These are phyloP conservation scores for Phellopilus nigrolimitatus DNA, from an alignment of 1,284 basidiomycete genomes.

Conservation along the genomic window DNA sequence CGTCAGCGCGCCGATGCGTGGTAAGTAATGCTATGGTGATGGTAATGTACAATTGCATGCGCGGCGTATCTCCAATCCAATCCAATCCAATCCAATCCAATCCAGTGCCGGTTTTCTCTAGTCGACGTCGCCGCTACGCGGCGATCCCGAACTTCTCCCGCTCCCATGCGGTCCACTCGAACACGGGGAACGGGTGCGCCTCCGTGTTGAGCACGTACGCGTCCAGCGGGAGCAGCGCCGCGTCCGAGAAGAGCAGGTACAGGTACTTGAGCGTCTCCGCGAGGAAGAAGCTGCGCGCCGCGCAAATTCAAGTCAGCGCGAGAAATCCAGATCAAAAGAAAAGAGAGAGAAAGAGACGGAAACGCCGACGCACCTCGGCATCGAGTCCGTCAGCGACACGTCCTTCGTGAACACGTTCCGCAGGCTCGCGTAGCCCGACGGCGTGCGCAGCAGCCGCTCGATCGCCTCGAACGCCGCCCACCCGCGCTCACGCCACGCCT, in stretches of 20 bases:
- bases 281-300: constrained; percentile 70
- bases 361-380: too few relatives aligned
- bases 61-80: neutral
- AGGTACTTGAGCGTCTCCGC: constrained; percentile 63
- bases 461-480: constrained; percentile 74
- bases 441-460: constrained; percentile 50
- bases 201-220: constrained; percentile 86
- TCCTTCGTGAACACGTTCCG: constrained; percentile 40
- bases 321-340: neutral
- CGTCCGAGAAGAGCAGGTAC: constrained; percentile 38
- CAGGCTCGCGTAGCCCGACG: constrained; percentile 56
- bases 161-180: constrained; percentile 55
- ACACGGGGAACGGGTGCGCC: constrained; percentile 75
- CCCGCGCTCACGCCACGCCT: constrained; percentile 69
- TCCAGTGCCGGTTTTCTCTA: too few relatives aligned
- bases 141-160: constrained; percentile 34
- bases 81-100: neutral
- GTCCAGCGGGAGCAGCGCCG: constrained; percentile 52
- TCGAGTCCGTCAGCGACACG: constrained; percentile 42
- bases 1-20: too few relatives aligned
- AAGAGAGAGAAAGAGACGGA: constrained; percentile 25
- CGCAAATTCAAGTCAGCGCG: constrained; percentile 33
- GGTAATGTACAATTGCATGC: neutral
- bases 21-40: neutral
- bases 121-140: too few relatives aligned